Conservation (phyloP, 2,329 filamentous ascomycete species). For the Colletotrichum kahawae region DNA sequence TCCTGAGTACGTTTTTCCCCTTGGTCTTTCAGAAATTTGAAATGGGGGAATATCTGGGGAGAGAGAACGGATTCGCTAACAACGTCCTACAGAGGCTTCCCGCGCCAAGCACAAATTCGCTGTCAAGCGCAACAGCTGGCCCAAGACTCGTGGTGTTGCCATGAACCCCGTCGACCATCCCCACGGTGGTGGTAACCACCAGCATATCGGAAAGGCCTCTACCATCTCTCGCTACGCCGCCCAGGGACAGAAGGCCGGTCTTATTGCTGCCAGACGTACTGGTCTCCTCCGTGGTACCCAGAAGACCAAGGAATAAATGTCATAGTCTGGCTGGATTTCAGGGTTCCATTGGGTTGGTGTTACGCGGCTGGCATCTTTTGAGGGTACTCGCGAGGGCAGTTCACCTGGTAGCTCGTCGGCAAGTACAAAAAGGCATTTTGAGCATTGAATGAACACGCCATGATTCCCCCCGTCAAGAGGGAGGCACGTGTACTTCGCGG, state of each 20-base stretch:
- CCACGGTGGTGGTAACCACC: constrained; percentile 99
- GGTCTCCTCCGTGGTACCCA: constrained; percentile 99
- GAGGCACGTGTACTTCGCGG: not conserved
- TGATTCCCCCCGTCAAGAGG: constrained; percentile 16
- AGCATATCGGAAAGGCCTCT: constrained; percentile 99
- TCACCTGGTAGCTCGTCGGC: constrained; percentile 52
- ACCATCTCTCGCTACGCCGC: constrained; percentile 98
- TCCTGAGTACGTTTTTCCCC: constrained; percentile 73
- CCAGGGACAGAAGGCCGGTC: constrained; percentile 99
- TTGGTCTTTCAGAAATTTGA: not conserved
- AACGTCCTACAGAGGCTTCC: constrained; percentile 78
- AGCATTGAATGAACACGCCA: constrained; percentile 41
- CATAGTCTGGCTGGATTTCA: constrained; percentile 48
- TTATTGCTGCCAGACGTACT: constrained; percentile 99
- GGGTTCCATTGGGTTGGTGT: constrained; percentile 69
- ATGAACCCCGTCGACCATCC: constrained; percentile 99
- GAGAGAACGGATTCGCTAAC: constrained; percentile 41
- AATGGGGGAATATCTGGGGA: not conserved
- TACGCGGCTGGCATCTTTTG: constrained; percentile 69
- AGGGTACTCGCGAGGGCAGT: constrained; percentile 53
- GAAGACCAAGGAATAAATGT: constrained; percentile 93
- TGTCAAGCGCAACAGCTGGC: constrained; percentile 99
- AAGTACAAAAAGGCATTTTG: constrained; percentile 54
- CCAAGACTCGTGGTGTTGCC: constrained; percentile 99
- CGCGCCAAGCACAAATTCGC: constrained; percentile 99